phyloP scores from a whole-genome alignment of 768 basidiomycete genomes.

The Hypholoma sublateritium region DNA sequence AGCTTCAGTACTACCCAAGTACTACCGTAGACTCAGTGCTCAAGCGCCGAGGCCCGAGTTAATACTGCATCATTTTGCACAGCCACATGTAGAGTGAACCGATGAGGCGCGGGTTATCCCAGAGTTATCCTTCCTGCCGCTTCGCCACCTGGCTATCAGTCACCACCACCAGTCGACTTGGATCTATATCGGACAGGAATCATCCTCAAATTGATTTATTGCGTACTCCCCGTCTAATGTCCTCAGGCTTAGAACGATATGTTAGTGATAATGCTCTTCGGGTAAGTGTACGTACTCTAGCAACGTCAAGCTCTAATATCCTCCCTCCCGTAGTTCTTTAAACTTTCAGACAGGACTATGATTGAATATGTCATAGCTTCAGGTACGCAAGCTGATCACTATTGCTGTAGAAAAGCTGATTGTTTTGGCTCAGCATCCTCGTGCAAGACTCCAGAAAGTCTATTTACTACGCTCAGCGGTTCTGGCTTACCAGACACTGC shows the following conservation, averaged over 20 bases:
- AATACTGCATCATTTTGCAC: conserved; percentile 4
- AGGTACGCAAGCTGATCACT: conserved; percentile 44
- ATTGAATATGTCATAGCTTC: conserved; percentile 87
- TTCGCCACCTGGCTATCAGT: background rate
- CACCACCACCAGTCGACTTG: background rate
- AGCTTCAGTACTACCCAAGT: too few relatives aligned
- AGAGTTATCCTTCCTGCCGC: background rate
- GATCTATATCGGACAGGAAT: background rate
- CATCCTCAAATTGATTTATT: background rate
- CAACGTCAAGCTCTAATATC: background rate
- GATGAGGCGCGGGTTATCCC: background rate
- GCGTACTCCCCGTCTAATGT: conserved; percentile 37
- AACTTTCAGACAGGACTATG: conserved; percentile 79
- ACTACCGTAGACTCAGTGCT: too few relatives aligned
- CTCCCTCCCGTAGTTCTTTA: conserved; percentile 59
- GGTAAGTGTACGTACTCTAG: conserved; percentile 37
- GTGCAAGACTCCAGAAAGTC: conserved; percentile 75
- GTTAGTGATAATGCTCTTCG: conserved; percentile 77
- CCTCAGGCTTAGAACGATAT: conserved; percentile 65
- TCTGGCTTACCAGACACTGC: conserved; percentile 82
- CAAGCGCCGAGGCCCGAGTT: too few relatives aligned
- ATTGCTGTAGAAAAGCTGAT: background rate
- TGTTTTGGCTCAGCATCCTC: conserved; percentile 63
- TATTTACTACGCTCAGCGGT: conserved; percentile 72
- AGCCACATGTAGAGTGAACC: conserved; percentile 12